Percentiles rank a stretch among this genome's conserved stretches.
Evolutionary conservation across 225 moss, liverwort and hornwort species (phyloP).

Genomic region (Rhytidiadelphus loreus): DNA sequence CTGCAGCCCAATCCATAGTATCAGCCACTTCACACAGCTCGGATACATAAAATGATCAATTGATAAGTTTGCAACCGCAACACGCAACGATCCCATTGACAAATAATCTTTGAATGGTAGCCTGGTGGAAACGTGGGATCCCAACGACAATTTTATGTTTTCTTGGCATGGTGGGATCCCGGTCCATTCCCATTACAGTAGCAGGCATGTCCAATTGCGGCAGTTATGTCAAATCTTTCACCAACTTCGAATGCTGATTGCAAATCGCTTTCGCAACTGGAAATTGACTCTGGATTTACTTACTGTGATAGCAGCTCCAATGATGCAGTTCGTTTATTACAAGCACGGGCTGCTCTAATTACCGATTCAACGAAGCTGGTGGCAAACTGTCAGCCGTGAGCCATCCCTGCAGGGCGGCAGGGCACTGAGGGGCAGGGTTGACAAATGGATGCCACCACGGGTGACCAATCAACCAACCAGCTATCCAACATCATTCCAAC

Average conservation of each 20-base stretch:
- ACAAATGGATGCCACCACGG: not conserved
- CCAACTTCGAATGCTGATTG: not conserved
- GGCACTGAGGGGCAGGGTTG: not conserved
- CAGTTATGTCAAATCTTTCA: not conserved
- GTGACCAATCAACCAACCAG: not conserved
- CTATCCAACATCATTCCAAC: too few species aligned
- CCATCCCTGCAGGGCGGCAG: not conserved
- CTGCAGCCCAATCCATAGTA: not conserved
- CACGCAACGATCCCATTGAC: not conserved
- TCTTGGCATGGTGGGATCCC: not conserved
- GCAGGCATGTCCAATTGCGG: not conserved
- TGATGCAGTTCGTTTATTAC: too few species aligned
- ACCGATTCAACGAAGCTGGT: not conserved
- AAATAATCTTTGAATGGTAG: not conserved
- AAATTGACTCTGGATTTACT: not conserved
- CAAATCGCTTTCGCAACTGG: not conserved
- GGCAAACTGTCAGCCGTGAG: not conserved
- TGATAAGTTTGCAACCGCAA: not conserved
- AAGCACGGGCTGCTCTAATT: too few species aligned
- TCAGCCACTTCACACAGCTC: too few species aligned
- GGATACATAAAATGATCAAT: not conserved
- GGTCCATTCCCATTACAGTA: not conserved
- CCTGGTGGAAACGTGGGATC: not conserved
- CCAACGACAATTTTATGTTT: too few species aligned
- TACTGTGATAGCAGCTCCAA: too few species aligned